phyloP scores from a whole-genome alignment of 1,139 yeast species.

The Nakaseomyces nivariensis region DNA sequence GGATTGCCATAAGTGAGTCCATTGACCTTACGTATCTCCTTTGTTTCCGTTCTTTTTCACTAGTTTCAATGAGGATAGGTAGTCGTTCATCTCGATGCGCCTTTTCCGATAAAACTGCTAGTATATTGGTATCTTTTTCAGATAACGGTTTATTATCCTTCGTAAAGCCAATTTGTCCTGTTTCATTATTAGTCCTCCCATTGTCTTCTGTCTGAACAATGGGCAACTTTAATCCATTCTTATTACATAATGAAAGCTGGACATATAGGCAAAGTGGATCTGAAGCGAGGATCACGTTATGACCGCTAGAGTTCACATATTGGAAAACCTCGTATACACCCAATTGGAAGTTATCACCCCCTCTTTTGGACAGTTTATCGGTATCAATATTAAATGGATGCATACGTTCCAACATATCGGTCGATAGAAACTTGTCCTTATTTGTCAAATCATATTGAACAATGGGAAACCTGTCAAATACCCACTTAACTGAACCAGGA shows the following conservation, averaged over 20 bases:
- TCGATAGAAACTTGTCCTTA: background rate
- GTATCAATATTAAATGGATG: constrained; percentile 3
- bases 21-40: constrained; percentile 10
- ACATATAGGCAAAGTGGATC: constrained; percentile 16
- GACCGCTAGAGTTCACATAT: constrained; percentile 1
- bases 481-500: constrained; percentile 9
- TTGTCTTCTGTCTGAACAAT: background rate
- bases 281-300: constrained; percentile 8
- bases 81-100: constrained; percentile 8
- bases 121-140: background rate
- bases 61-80: constrained; percentile 10
- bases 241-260: constrained; percentile 13
- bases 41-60: background rate
- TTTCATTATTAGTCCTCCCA: background rate
- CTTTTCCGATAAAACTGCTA: constrained; percentile 9
- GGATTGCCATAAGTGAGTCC: constrained; percentile 6
- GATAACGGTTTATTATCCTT: background rate
- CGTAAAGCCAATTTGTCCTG: background rate
- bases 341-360: constrained; percentile 8
- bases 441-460: constrained; percentile 2
- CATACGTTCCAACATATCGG: constrained; percentile 4
- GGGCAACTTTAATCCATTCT: constrained; percentile 9
- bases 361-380: background rate
- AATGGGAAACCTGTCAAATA: constrained; percentile 15
- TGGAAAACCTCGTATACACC: constrained; percentile 11